Evolutionary conservation across 306 rosid genomes (phyloP).

Genomic region (Canavalia gladiata): DNA sequence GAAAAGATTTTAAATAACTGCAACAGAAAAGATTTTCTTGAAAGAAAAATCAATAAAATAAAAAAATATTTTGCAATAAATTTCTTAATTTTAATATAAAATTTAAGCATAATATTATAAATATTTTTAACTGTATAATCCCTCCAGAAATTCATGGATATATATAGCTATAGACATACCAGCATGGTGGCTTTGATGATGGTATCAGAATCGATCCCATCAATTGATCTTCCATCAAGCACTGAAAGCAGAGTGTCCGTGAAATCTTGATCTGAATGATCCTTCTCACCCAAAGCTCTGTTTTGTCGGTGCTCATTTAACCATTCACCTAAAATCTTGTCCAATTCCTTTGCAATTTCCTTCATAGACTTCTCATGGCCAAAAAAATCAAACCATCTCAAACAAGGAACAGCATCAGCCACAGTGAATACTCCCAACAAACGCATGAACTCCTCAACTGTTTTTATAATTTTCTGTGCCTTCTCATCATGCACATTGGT

Average conservation of each 20-base stretch:
- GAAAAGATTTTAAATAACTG: too few species aligned
- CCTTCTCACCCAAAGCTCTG: neutral
- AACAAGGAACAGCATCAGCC: conserved; percentile 8
- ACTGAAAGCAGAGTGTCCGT: conserved; percentile 36
- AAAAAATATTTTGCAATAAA: too few species aligned
- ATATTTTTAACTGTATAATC: too few species aligned
- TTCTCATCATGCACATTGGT: neutral
- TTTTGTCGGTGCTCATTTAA: conserved; percentile 25
- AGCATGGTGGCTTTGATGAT: conserved; percentile 38
- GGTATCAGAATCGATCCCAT: conserved; percentile 30
- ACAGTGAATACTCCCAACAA: neutral
- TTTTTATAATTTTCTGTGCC: neutral
- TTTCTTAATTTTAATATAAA: too few species aligned
- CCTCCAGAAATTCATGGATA: too few species aligned
- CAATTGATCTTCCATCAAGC: neutral
- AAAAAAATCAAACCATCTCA: conserved; percentile 33
- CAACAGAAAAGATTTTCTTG: too few species aligned
- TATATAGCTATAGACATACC: conserved; percentile 28
- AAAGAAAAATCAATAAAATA: too few species aligned
- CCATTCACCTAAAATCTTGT: neutral
- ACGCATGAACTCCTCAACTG: neutral
- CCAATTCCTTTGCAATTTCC: conserved; percentile 20
- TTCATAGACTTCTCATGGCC: conserved; percentile 40
- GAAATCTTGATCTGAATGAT: conserved; percentile 6
- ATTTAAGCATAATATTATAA: too few species aligned